These are phyloP conservation scores for Coemansia sp. DNA, from an alignment of 192 early-diverging fungal species.

Conservation along the genomic window DNA sequence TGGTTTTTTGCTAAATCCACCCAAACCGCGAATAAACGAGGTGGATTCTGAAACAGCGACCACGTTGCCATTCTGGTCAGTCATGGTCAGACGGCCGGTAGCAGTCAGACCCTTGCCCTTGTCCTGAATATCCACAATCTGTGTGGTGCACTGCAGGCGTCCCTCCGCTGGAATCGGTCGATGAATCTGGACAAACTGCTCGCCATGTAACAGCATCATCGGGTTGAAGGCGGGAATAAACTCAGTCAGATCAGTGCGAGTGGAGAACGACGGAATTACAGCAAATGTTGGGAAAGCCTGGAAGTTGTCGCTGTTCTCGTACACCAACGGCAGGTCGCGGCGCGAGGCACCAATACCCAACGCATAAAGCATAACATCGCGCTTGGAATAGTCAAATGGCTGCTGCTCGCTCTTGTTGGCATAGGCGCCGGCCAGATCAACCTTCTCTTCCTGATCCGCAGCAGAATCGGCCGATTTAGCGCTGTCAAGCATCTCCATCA, in stretches of 20 bases:
- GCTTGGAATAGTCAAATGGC: slow-evolving; percentile 75
- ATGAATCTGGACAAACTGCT: slow-evolving; percentile 91
- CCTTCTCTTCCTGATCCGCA: slow-evolving; percentile 37
- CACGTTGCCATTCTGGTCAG: slow-evolving; percentile 70
- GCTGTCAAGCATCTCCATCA: slow-evolving; percentile 56
- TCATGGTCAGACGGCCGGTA: slow-evolving; percentile 78
- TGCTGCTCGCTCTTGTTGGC: slow-evolving; percentile 55
- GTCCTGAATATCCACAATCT: slow-evolving; percentile 91
- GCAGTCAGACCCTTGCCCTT: slow-evolving; percentile 93
- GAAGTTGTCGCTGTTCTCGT: slow-evolving; percentile 88
- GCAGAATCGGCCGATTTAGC: slow-evolving; percentile 32
- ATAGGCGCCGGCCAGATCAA: slow-evolving; percentile 69
- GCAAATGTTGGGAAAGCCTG: slow-evolving; percentile 88
- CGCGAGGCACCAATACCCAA: slow-evolving; percentile 91
- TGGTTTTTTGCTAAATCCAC: slow-evolving; percentile 84
- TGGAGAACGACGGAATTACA: slow-evolving; percentile 79
- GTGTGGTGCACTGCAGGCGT: slow-evolving; percentile 70
- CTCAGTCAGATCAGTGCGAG: slow-evolving; percentile 60
- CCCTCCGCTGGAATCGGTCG: slow-evolving; percentile 85
- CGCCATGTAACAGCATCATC: slow-evolving; percentile 98
- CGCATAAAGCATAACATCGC: slow-evolving; percentile 92
- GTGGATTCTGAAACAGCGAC: slow-evolving; percentile 87
- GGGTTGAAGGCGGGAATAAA: slow-evolving; percentile 72
- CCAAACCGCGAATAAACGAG: slow-evolving; percentile 90
- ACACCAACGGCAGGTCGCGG: slow-evolving; percentile 83